Conservation (phyloP, 179 eudicot genomes). For the Silene noctiflora region DNA sequence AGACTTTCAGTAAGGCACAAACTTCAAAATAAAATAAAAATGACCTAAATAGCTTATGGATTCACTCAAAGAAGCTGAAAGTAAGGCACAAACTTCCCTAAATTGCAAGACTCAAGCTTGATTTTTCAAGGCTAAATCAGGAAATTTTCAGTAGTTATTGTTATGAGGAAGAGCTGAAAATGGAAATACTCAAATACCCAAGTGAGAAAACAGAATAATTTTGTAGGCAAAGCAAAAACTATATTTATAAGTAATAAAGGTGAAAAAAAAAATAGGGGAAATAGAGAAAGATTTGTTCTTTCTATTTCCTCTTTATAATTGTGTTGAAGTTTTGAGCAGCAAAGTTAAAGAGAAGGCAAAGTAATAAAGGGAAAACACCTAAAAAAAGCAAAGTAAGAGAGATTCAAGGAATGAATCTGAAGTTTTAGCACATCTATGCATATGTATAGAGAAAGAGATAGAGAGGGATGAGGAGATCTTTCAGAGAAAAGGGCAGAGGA, state of each 20-base stretch:
- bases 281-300: conserved; percentile 31
- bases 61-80: conserved; percentile 5
- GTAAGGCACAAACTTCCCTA: conserved; percentile 14
- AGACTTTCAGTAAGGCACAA: too few relatives aligned
- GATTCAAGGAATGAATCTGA: conserved; percentile 50
- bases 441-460: conserved; percentile 23
- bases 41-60: not conserved
- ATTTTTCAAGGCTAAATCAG: conserved; percentile 22
- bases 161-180: conserved; percentile 27
- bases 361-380: conserved; percentile 16
- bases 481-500: conserved; percentile 15
- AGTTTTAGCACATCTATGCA: conserved; percentile 34
- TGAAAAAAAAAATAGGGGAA: conserved; percentile 11
- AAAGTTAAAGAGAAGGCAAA: conserved; percentile 14
- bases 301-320: conserved; percentile 28
- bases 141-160: conserved; percentile 21
- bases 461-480: conserved; percentile 4
- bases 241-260: not conserved
- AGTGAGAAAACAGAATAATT: conserved; percentile 33
- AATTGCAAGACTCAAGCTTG: conserved; percentile 17
- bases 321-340: conserved; percentile 29
- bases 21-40: not conserved
- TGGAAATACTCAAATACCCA: conserved; percentile 24
- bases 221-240: conserved; percentile 11
- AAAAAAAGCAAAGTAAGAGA: conserved; percentile 32